phyloP scores from a whole-genome alignment of 768 basidiomycete species.

The Suillus occidentalis region DNA sequence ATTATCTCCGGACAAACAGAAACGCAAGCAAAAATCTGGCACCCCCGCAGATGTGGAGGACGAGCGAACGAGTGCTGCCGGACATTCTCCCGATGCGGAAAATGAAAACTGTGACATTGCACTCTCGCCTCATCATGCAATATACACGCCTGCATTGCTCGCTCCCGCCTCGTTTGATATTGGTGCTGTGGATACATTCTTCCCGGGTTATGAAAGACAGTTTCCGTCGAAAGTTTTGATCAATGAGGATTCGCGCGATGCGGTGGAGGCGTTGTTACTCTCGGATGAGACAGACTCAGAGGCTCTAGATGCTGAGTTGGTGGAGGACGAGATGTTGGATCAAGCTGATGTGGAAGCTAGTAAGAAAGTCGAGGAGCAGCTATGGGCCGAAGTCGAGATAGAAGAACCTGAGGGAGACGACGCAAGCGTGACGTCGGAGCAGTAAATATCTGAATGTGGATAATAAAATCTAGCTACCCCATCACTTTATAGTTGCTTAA shows the following conservation, averaged over 20 bases:
- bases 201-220: conserved; percentile 26
- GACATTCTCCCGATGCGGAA: conserved; percentile 9
- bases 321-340: conserved; percentile 45
- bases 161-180: conserved; percentile 24
- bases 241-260: conserved; percentile 18
- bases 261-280: conserved; percentile 27
- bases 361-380: conserved; percentile 36
- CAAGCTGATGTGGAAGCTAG: conserved; percentile 33
- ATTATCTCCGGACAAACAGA: conserved; percentile 9
- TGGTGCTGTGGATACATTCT: conserved; percentile 15
- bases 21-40: conserved; percentile 4
- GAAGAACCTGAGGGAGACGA: conserved; percentile 5
- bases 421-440: background rate
- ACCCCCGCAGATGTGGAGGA: conserved; percentile 18
- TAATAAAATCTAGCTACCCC: background rate
- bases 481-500: background rate
- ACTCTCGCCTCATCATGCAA: conserved; percentile 28
- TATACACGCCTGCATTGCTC: conserved; percentile 38
- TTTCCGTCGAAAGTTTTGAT: conserved; percentile 17
- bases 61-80: conserved; percentile 3
- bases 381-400: conserved; percentile 42
- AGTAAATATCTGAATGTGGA: background rate
- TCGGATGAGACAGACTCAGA: conserved; percentile 38
- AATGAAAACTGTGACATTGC: conserved; percentile 7
- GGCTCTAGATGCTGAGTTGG: conserved; percentile 38